Percentiles rank a stretch among this genome's conserved stretches.
Evolutionary conservation across 2,329 filamentous ascomycete genomes (phyloP).

Genomic region (Fusarium sp.): DNA sequence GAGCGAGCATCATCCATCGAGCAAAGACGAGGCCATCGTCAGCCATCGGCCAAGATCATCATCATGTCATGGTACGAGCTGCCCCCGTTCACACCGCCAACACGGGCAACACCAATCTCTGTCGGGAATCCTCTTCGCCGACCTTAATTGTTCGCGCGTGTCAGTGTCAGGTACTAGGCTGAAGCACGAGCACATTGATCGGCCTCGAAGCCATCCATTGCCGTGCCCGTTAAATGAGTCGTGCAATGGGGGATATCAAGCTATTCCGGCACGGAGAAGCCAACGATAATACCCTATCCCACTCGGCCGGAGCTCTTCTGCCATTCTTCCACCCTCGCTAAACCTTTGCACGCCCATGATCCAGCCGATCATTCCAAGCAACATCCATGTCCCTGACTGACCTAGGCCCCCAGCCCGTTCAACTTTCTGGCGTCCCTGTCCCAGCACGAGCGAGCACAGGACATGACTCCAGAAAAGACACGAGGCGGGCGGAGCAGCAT

Average conservation of each 20-base stretch:
- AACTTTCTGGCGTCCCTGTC: slow-evolving; percentile 11
- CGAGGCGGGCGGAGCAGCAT: slow-evolving; percentile 36
- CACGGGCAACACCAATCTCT: slow-evolving; percentile 18
- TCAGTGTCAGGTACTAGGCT: background rate
- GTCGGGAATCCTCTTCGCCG: slow-evolving; percentile 34
- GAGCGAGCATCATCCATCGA: slow-evolving; percentile 6
- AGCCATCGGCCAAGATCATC: background rate
- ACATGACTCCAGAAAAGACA: slow-evolving; percentile 27
- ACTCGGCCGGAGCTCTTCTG: background rate
- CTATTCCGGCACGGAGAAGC: background rate
- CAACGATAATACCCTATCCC: background rate
- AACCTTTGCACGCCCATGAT: slow-evolving; percentile 4
- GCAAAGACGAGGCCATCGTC: slow-evolving; percentile 30
- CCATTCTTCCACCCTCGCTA: background rate
- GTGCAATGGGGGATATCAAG: background rate
- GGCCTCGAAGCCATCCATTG: background rate
- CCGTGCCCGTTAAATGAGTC: background rate
- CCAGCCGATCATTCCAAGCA: slow-evolving; percentile 27
- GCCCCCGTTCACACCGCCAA: slow-evolving; percentile 15
- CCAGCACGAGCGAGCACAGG: background rate
- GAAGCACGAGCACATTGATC: background rate
- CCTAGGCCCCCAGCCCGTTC: slow-evolving; percentile 5
- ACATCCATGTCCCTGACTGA: background rate
- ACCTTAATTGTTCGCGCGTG: background rate
- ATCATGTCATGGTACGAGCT: background rate